Evolutionary conservation across 768 basidiomycete genomes (phyloP).

Genomic region (Lactarius deliciosus): DNA sequence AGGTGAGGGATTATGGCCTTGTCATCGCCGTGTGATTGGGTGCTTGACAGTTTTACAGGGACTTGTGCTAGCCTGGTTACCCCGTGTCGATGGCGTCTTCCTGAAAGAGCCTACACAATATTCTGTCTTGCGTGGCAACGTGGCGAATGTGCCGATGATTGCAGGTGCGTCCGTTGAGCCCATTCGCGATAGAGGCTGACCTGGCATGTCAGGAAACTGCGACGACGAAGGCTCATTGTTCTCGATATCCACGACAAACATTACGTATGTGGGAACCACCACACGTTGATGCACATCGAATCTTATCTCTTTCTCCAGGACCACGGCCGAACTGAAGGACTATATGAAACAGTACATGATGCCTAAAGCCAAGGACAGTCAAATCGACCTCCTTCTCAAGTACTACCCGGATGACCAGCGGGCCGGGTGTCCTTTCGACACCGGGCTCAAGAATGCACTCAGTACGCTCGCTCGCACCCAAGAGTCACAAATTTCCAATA

Average conservation of each 20-base stretch:
- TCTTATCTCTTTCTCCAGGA: slow-evolving; percentile 1
- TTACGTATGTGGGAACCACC: slow-evolving; percentile 33
- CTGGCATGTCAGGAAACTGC: slow-evolving; percentile 41
- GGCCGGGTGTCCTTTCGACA: slow-evolving; percentile 28
- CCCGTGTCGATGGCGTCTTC: slow-evolving; percentile 34
- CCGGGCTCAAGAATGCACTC: slow-evolving; percentile 29
- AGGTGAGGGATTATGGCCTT: slow-evolving; percentile 29
- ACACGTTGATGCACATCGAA: background rate
- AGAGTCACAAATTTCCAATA: background rate
- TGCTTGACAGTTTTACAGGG: slow-evolving; percentile 25
- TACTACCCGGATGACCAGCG: slow-evolving; percentile 30
- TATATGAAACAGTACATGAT: slow-evolving; percentile 31
- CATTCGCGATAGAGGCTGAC: background rate
- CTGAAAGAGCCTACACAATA: slow-evolving; percentile 31
- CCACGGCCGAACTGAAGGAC: slow-evolving; percentile 8
- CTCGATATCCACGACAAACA: slow-evolving; percentile 33
- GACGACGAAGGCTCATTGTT: slow-evolving; percentile 60
- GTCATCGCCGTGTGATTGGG: background rate
- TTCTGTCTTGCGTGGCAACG: slow-evolving; percentile 28
- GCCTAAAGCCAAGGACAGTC: slow-evolving; percentile 27
- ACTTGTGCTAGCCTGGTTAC: slow-evolving; percentile 31
- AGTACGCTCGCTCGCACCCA: slow-evolving; percentile 31
- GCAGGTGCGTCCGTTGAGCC: slow-evolving; percentile 21
- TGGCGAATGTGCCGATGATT: slow-evolving; percentile 31
- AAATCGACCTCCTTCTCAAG: slow-evolving; percentile 29